Evolutionary conservation across 495 filamentous ascomycete genomes (phyloP).

Genomic region (Durotheca rogersii): DNA sequence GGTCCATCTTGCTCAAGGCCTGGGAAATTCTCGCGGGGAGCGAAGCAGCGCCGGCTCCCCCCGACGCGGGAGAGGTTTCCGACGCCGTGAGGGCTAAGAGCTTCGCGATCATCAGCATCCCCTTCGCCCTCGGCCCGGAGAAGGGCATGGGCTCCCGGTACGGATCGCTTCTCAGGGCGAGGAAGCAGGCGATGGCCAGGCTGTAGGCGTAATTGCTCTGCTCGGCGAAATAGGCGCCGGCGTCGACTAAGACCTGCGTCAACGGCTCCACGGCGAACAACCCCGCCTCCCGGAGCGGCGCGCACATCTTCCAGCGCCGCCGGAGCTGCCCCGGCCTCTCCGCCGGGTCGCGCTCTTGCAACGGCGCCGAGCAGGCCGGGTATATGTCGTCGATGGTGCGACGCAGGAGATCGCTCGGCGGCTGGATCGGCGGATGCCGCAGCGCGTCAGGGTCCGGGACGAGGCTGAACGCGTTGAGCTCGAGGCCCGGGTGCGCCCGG

Average conservation of each 20-base stretch:
- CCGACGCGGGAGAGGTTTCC: constrained; percentile 17
- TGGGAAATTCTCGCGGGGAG: constrained; percentile 30
- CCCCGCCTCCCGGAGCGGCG: constrained; percentile 36
- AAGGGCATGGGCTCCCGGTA: constrained; percentile 43
- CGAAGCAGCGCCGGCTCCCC: neutral
- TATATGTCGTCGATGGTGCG: constrained; percentile 19
- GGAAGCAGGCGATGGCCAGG: constrained; percentile 41
- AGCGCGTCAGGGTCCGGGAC: constrained; percentile 33
- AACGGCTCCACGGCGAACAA: constrained; percentile 48
- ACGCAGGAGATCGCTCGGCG: constrained; percentile 4
- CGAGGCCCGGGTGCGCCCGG: constrained; percentile 35
- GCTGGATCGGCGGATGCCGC: constrained; percentile 13
- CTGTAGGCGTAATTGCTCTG: constrained; percentile 33
- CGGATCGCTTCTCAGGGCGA: constrained; percentile 40
- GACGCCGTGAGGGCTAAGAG: constrained; percentile 38
- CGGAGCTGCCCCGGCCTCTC: constrained; percentile 20
- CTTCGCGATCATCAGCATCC: constrained; percentile 41
- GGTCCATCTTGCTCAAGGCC: constrained; percentile 36
- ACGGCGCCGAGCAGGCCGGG: constrained; percentile 6
- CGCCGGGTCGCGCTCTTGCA: neutral
- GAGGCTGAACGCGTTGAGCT: constrained; percentile 41
- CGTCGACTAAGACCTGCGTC: constrained; percentile 28
- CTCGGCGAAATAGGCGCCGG: constrained; percentile 28
- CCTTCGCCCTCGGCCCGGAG: constrained; percentile 38
- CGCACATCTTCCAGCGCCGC: constrained; percentile 39